A percentile compares a stretch with the other conserved stretches of the same genome.
Conservation (phyloP, 2,329 filamentous ascomycete genomes). For the Ceratocystis colombiana region DNA sequence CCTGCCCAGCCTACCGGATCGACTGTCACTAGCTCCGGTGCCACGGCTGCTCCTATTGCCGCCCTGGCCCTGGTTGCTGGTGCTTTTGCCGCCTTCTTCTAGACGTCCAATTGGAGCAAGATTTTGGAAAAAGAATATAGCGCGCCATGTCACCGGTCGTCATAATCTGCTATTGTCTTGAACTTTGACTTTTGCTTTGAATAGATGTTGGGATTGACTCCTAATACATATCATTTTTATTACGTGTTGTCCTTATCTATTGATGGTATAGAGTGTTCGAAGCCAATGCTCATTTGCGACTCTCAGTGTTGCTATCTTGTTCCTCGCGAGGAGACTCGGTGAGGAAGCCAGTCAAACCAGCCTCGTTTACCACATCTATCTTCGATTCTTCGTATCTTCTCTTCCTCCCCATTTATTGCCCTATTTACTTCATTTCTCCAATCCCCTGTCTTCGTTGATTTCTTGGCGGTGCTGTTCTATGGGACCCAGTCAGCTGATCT, state of each 20-base stretch:
- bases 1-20: slow-evolving; percentile 16
- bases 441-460: slow-evolving; percentile 4
- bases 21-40: slow-evolving; percentile 17
- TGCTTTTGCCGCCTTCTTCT: slow-evolving; percentile 26
- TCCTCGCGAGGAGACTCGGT: not conserved
- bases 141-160: not conserved
- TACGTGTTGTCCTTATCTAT: slow-evolving; percentile 10
- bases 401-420: slow-evolving; percentile 2
- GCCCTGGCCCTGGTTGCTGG: slow-evolving; percentile 24
- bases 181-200: not conserved
- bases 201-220: slow-evolving; percentile 3
- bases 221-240: not conserved
- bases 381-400: slow-evolving; percentile 4
- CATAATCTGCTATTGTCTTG: not conserved
- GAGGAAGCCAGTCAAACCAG: not conserved
- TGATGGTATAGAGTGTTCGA: not conserved
- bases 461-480: not conserved
- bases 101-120: slow-evolving; percentile 8
- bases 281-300: no score
- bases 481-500: not conserved
- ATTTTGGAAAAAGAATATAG: not conserved
- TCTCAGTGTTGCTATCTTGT: not conserved
- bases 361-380: not conserved
- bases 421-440: slow-evolving; percentile 16
- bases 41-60: slow-evolving; percentile 21